Conservation (phyloP, 2,329 filamentous ascomycete species). For the Myriosclerotinia scirpicola region DNA sequence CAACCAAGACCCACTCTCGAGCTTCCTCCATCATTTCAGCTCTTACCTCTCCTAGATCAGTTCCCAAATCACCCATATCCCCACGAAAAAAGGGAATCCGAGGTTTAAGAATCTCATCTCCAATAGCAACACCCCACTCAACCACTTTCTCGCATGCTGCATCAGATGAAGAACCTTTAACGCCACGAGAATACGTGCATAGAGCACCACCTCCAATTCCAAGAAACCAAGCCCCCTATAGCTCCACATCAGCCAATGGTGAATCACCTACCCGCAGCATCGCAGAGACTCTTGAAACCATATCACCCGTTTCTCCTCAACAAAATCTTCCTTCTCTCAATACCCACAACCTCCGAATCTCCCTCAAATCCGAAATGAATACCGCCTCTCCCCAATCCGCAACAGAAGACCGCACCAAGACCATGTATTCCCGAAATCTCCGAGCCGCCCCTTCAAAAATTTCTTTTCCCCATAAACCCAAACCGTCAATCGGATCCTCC, state of each 20-base stretch:
- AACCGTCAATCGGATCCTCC: conserved; percentile 15
- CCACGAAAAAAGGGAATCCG: conserved; percentile 48
- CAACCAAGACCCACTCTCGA: conserved; percentile 52
- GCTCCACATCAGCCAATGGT: conserved; percentile 29
- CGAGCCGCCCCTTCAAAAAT: conserved; percentile 19
- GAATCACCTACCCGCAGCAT: conserved; percentile 35
- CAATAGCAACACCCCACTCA: conserved; percentile 64
- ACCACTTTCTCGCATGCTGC: conserved; percentile 56
- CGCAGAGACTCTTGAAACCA: conserved; percentile 34
- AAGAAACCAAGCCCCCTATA: conserved; percentile 45
- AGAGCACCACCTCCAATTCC: conserved; percentile 58
- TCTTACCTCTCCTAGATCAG: conserved; percentile 50
- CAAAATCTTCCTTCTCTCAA: conserved; percentile 12
- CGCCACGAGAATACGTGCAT: conserved; percentile 59
- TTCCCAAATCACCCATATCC: not conserved
- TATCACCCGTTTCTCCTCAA: conserved; percentile 22
- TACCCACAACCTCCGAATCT: conserved; percentile 24
- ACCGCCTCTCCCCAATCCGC: conserved; percentile 31
- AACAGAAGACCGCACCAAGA: conserved; percentile 1
- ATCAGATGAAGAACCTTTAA: conserved; percentile 57
- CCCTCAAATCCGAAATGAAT: conserved; percentile 30
- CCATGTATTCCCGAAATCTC: conserved; percentile 20
- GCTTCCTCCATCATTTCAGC: conserved; percentile 60
- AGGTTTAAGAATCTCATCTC: conserved; percentile 61
- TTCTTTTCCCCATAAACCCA: not conserved